phyloP scores from a whole-genome alignment of 768 basidiomycete genomes.

The Ramaria sp. region DNA sequence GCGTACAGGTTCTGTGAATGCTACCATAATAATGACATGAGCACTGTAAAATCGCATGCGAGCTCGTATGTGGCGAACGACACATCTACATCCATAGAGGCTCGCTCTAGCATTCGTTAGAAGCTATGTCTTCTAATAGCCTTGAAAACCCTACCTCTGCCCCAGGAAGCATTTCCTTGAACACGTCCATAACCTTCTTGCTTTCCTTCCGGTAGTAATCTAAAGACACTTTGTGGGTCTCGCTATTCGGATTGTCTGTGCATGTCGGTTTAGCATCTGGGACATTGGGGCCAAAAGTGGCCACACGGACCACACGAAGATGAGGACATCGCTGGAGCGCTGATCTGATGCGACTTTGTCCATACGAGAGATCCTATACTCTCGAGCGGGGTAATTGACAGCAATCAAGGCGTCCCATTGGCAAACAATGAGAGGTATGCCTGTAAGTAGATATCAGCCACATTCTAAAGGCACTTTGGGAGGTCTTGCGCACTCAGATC shows the following conservation, averaged over 20 bases:
- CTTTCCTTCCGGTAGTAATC: conserved; percentile 91
- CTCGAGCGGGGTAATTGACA: conserved; percentile 90
- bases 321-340: conserved; percentile 82
- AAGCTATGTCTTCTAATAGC: not conserved
- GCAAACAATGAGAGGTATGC: conserved; percentile 65
- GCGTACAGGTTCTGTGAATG: conserved; percentile 75
- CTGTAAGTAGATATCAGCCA: conserved; percentile 19
- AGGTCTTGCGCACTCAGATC: conserved; percentile 26
- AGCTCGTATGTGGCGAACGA: not conserved
- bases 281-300: conserved; percentile 57
- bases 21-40: conserved; percentile 18
- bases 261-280: conserved; percentile 60
- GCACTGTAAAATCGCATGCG: not conserved
- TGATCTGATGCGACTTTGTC: conserved; percentile 56
- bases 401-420: conserved; percentile 91
- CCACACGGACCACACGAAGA: conserved; percentile 80
- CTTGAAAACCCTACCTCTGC: conserved; percentile 63
- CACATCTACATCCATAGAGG: conserved; percentile 77
- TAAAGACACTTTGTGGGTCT: conserved; percentile 92
- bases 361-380: conserved; percentile 89
- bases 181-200: conserved; percentile 72
- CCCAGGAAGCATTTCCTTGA: conserved; percentile 66
- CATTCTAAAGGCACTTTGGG: conserved; percentile 12
- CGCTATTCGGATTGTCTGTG: conserved; percentile 80
- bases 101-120: conserved; percentile 57